Evolutionary conservation across 140 eudicot species (phyloP).

Genomic region (Senecio squalidus): DNA sequence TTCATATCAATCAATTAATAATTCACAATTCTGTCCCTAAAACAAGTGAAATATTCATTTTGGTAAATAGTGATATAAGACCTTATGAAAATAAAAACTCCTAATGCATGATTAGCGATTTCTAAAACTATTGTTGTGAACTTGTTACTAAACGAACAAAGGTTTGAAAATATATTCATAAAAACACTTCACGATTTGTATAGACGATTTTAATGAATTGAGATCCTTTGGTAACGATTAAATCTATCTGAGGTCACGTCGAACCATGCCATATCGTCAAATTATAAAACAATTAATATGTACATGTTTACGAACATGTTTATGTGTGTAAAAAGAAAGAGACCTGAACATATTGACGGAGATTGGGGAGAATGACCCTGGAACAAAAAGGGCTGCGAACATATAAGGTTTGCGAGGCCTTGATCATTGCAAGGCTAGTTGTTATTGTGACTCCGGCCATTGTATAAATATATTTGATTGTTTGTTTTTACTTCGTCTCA

Average conservation of each 20-base stretch:
- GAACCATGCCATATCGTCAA: too few species aligned
- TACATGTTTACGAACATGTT: not conserved
- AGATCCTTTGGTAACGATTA: too few species aligned
- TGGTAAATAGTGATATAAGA: not conserved
- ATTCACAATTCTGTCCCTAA: not conserved
- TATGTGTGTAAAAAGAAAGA: not conserved
- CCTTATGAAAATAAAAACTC: too few species aligned
- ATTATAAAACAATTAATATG: too few species aligned
- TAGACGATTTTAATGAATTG: too few species aligned
- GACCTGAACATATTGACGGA: conserved; percentile 33
- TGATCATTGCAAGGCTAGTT: conserved; percentile 27
- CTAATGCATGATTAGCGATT: too few species aligned
- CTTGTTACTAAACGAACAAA: too few species aligned
- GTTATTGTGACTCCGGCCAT: conserved; percentile 43
- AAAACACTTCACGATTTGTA: too few species aligned
- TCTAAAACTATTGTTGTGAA: too few species aligned
- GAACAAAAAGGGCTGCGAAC: conserved; percentile 15
- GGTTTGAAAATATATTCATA: too few species aligned
- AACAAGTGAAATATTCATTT: not conserved
- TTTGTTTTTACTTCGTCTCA: not conserved
- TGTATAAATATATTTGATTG: not conserved
- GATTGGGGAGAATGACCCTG: conserved; percentile 17
- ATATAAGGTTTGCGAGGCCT: conserved; percentile 10
- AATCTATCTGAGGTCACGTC: too few species aligned
- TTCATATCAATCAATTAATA: not conserved